Conservation (phyloP, 352 stramenopile genomes). For the Pythium dissotocum region DNA sequence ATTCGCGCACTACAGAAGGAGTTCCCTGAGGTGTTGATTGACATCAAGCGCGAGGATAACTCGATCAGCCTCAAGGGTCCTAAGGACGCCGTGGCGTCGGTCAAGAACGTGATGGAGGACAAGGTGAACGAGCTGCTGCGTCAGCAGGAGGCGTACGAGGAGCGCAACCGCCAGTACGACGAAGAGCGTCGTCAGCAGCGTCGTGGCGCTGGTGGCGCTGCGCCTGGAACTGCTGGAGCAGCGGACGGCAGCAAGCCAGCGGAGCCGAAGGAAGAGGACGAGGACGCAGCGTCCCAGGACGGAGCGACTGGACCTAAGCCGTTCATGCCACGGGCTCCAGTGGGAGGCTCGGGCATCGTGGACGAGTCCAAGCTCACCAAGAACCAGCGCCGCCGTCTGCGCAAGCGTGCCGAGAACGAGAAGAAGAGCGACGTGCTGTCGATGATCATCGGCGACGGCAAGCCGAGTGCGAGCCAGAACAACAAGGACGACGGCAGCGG, state of each 20-base stretch:
- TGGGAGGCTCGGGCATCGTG: slow-evolving; percentile 37
- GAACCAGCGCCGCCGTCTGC: slow-evolving; percentile 78
- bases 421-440: slow-evolving; percentile 61
- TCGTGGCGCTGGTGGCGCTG: neutral
- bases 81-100: slow-evolving; percentile 45
- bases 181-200: slow-evolving; percentile 39
- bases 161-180: slow-evolving; percentile 36
- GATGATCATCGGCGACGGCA: slow-evolving; percentile 46
- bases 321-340: slow-evolving; percentile 28
- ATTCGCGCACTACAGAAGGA: slow-evolving; percentile 70
- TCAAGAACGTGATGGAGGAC: slow-evolving; percentile 67
- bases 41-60: slow-evolving; percentile 56
- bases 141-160: slow-evolving; percentile 52
- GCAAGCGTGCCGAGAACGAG: slow-evolving; percentile 79
- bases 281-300: slow-evolving; percentile 36
- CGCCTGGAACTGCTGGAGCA: slow-evolving; percentile 22
- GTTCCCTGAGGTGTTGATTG: slow-evolving; percentile 60
- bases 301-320: slow-evolving; percentile 13
- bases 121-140: slow-evolving; percentile 65
- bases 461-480: slow-evolving; percentile 11
- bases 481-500: slow-evolving; percentile 36
- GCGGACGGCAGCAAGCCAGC: neutral
- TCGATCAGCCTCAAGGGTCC: slow-evolving; percentile 61
- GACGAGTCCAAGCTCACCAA: slow-evolving; percentile 63
- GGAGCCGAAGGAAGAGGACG: slow-evolving; percentile 11